These are phyloP conservation scores for Amaranthus cruentus DNA, from an alignment of 148 eudicot species.

Conservation along the genomic window DNA sequence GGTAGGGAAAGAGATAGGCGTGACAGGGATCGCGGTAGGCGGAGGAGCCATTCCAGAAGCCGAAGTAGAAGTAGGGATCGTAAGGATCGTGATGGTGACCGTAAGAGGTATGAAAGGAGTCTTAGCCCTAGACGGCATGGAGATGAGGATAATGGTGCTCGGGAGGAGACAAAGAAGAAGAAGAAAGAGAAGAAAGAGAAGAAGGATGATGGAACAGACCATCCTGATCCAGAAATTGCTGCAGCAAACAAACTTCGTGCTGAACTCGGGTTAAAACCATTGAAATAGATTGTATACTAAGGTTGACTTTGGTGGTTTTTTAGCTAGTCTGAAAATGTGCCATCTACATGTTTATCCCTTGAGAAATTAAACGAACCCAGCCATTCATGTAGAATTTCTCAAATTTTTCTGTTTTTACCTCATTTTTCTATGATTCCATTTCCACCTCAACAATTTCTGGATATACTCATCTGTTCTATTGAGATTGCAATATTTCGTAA, in stretches of 20 bases:
- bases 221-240: slow-evolving; percentile 94
- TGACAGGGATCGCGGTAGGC: slow-evolving; percentile 70
- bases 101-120: slow-evolving; percentile 54
- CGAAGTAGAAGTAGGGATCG: slow-evolving; percentile 81
- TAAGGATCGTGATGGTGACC: slow-evolving; percentile 61
- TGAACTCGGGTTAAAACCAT: slow-evolving; percentile 69
- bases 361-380: background rate
- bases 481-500: too few species aligned
- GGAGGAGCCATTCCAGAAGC: slow-evolving; percentile 85
- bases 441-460: background rate
- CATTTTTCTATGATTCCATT: background rate
- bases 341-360: background rate
- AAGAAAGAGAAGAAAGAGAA: slow-evolving; percentile 58
- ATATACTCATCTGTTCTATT: background rate
- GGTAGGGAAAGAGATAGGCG: slow-evolving; percentile 67
- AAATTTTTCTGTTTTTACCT: background rate
- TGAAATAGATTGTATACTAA: slow-evolving; percentile 28
- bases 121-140: slow-evolving; percentile 68
- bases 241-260: slow-evolving; percentile 70
- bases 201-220: slow-evolving; percentile 89
- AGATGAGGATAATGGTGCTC: slow-evolving; percentile 39
- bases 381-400: background rate
- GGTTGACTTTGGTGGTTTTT: background rate
- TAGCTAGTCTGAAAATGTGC: background rate
- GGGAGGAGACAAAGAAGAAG: slow-evolving; percentile 52